phyloP scores from a whole-genome alignment of 2,329 filamentous ascomycete species.

The Calonectria naviculata region DNA sequence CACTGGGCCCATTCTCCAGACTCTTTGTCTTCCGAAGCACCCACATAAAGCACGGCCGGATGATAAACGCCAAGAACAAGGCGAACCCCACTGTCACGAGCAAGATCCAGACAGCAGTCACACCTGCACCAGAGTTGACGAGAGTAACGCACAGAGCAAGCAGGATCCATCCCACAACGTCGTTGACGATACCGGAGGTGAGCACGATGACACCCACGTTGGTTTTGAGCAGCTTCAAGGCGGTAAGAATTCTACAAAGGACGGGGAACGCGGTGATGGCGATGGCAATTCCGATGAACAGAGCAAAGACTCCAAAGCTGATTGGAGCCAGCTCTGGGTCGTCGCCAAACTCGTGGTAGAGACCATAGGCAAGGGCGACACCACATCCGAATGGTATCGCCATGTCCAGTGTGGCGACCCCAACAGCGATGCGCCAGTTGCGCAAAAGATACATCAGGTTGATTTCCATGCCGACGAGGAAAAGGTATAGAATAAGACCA shows the following conservation, averaged over 20 bases:
- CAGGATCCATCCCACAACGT: conserved; percentile 81
- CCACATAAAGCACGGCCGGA: conserved; percentile 82
- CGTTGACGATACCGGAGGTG: conserved; percentile 90
- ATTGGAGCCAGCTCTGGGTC: conserved; percentile 53
- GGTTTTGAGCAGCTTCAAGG: conserved; percentile 85
- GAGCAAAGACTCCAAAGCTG: conserved; percentile 63
- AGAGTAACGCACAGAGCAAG: conserved; percentile 93
- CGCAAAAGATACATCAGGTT: conserved; percentile 74
- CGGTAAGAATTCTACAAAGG: conserved; percentile 89
- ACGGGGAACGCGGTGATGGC: conserved; percentile 93
- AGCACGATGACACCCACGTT: conserved; percentile 88
- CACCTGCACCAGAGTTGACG: conserved; percentile 84
- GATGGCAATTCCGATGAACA: conserved; percentile 90
- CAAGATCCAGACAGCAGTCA: conserved; percentile 86
- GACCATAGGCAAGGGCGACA: conserved; percentile 80
- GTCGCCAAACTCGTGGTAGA: conserved; percentile 77
- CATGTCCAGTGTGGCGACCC: conserved; percentile 83
- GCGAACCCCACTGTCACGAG: conserved; percentile 80
- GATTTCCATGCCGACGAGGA: conserved; percentile 90
- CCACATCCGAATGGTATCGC: conserved; percentile 84
- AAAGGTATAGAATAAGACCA: conserved; percentile 85
- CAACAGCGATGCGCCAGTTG: conserved; percentile 85
- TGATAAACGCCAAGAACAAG: conserved; percentile 76
- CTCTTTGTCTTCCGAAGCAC: conserved; percentile 78
- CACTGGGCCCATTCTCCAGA: conserved; percentile 86